Conservation (phyloP, 768 basidiomycete species). For the Cubamyces lactineus region DNA sequence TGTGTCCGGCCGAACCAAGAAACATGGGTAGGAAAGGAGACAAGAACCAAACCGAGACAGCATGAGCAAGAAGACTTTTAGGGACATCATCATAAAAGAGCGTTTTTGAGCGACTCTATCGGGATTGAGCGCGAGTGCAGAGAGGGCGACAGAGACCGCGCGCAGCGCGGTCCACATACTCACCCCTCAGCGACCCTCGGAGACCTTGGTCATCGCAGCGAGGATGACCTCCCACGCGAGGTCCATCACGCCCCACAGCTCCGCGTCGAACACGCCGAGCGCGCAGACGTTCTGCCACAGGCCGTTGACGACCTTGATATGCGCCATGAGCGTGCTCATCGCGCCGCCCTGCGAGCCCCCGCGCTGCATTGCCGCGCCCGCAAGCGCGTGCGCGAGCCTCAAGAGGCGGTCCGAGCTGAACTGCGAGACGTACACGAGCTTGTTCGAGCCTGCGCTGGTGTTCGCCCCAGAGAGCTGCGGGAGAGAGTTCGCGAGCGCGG, state of each 20-base stretch:
- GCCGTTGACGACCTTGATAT: slow-evolving; percentile 44
- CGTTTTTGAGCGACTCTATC: neutral
- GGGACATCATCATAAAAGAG: neutral
- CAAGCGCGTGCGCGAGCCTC: slow-evolving; percentile 34
- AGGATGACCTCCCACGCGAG: slow-evolving; percentile 54
- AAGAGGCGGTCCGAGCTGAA: slow-evolving; percentile 31
- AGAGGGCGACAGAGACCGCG: neutral
- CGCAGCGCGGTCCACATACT: slow-evolving; percentile 8
- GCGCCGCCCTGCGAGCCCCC: slow-evolving; percentile 32
- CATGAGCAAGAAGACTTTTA: neutral
- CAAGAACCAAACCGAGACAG: too few relatives aligned
- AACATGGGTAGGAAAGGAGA: neutral
- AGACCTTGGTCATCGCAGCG: slow-evolving; percentile 40
- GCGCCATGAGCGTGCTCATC: slow-evolving; percentile 39
- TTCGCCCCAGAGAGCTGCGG: slow-evolving; percentile 21
- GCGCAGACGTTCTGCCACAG: slow-evolving; percentile 55
- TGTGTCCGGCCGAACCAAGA: neutral
- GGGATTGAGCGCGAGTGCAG: neutral
- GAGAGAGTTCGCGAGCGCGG: slow-evolving; percentile 32
- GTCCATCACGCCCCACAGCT: slow-evolving; percentile 52
- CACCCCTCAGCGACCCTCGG: slow-evolving; percentile 20
- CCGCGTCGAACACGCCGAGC: slow-evolving; percentile 52
- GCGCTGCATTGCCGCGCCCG: slow-evolving; percentile 28
- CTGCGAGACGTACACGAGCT: slow-evolving; percentile 29
- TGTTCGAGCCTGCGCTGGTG: slow-evolving; percentile 17